Base-by-base conservation (phyloP, 2,329 filamentous ascomycete genomes). In the Cytospora piceicola region DNA sequence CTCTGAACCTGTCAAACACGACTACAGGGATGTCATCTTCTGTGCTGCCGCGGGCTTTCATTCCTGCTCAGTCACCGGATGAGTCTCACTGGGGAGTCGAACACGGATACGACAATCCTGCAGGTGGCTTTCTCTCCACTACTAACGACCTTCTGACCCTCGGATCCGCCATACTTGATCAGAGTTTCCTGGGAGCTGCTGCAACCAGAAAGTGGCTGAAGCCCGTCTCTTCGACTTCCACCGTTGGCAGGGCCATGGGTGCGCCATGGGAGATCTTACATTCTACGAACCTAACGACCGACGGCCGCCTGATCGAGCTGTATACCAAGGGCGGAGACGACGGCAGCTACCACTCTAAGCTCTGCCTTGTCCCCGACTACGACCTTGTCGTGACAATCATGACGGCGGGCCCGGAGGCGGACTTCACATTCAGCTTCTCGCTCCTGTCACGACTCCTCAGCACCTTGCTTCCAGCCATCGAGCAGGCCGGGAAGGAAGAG, bases 311-410 rank as follows among this genome's bases (percentile, higher is more conserved):
- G 0, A 71, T 83, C 17, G 81, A 84, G 30, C 61, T 84, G 2
- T 83, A 82, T 71, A 78, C 79, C 29, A 85, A 84, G 70, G 73
- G 70, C 2, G 82, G 82, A 3, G 78, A 79, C 63, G 67, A 82
- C 3, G 77, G 78, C 20, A 63, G 71, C 17, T 84, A 83, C 71
- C 76, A 79, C 68, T 70, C 77, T 3, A 69, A 74, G 2, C 69
- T 82, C 0, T 77, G 74, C 22, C 70, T 84, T 2, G 71, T 84
- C 0, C 80, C 81, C 0, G 81, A 83, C 68, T 83, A 83, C 68
- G 78, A 79, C 56, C 67, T 82, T 8, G 78, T 77, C 34, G 71
- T 82, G 61, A 75, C 76, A 6, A 69, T 83, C 14, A 69, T 84
- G 58, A 73, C 73, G 0, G 77, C 75, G 12, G 76, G 75, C 3